Conservation (phyloP, 352 stramenopile species). For the Globisporangium recalcitrans region DNA sequence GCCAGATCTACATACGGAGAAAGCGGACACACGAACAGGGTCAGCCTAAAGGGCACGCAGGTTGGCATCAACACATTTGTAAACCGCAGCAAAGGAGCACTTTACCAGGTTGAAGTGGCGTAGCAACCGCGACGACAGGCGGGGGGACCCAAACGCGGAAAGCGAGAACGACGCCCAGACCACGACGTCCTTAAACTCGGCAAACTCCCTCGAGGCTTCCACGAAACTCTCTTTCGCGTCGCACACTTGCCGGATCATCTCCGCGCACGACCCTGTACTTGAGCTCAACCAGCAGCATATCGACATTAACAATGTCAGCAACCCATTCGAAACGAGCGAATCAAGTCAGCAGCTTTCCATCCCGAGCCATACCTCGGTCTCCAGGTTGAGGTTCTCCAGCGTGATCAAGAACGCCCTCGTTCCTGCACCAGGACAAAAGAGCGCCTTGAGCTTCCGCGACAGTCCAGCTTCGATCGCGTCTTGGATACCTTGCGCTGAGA, state of each 20-base stretch:
- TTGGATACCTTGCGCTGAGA: conserved; percentile 30
- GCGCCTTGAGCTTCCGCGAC: conserved; percentile 45
- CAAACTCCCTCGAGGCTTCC: conserved; percentile 45
- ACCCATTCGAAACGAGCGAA: not conserved
- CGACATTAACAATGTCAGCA: not conserved
- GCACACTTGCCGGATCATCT: conserved; percentile 60
- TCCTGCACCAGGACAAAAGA: conserved; percentile 46
- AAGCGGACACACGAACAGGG: not conserved
- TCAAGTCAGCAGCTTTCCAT: no score
- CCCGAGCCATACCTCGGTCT: conserved; percentile 34
- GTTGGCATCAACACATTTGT: no score
- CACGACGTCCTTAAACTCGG: conserved; percentile 46
- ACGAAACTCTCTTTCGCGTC: conserved; percentile 53
- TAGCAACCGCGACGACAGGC: conserved; percentile 37
- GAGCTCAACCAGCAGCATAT: not conserved
- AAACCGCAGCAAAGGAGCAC: no score
- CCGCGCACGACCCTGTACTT: conserved; percentile 24
- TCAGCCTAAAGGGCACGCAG: not conserved
- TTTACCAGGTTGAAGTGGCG: conserved; percentile 65
- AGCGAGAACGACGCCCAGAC: conserved; percentile 48
- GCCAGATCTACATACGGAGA: conserved; percentile 28
- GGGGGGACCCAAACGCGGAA: conserved; percentile 34
- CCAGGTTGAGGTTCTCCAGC: conserved; percentile 59
- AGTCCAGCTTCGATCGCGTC: conserved; percentile 33
- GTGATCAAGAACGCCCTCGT: conserved; percentile 38